Conservation (phyloP, 2,329 filamentous ascomycete genomes). For the Pseudogymnoascus sp. region DNA sequence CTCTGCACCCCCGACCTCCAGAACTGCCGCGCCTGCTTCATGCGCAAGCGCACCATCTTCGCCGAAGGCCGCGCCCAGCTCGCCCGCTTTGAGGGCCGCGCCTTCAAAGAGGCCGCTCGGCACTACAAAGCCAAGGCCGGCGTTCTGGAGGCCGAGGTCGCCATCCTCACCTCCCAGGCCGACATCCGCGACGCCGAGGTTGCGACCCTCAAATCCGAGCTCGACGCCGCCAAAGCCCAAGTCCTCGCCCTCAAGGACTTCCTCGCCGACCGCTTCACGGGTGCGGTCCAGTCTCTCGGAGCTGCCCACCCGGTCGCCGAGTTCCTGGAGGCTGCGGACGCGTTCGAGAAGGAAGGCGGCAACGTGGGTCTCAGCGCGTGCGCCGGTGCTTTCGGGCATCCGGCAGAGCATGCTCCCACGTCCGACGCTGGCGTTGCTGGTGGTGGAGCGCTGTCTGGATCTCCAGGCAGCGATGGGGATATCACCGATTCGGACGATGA, state of each 20-base stretch:
- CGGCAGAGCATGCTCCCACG: background rate
- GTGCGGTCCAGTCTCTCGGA: background rate
- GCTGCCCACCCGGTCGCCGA: background rate
- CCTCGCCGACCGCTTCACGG: background rate
- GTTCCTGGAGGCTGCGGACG: background rate
- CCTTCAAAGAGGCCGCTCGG: background rate
- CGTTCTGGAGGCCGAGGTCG: background rate
- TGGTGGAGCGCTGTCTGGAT: background rate
- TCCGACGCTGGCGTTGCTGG: background rate
- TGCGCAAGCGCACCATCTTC: background rate
- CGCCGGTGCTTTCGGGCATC: background rate
- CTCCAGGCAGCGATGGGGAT: background rate
- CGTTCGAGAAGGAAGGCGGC: background rate
- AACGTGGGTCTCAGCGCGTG: background rate
- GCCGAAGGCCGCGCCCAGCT: background rate
- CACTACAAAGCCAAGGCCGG: background rate
- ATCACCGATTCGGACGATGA: background rate
- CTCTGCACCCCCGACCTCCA: background rate
- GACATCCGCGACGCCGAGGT: background rate
- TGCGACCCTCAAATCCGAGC: background rate
- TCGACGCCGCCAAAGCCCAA: background rate
- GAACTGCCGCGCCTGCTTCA: background rate
- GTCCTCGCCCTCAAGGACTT: background rate
- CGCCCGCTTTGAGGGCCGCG: background rate
- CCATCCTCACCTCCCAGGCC: background rate